These are phyloP conservation scores for Pythium volutum DNA, from an alignment of 352 stramenopile species.

Conservation along the genomic window DNA sequence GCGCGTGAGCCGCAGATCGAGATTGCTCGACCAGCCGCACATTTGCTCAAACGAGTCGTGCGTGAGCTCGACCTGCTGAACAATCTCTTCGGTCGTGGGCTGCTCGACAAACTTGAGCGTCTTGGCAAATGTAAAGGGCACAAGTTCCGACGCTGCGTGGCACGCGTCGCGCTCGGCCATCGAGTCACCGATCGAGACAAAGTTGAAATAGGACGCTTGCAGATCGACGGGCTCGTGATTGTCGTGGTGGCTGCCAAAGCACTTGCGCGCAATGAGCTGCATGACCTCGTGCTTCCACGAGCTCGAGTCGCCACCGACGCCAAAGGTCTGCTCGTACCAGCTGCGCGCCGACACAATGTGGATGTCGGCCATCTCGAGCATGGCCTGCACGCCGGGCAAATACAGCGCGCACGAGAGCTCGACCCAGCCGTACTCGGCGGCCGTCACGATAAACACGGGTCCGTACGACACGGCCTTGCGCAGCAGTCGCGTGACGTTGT, in stretches of 20 bases:
- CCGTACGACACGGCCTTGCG: constrained; percentile 74
- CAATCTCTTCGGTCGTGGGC: constrained; percentile 71
- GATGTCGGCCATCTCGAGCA: constrained; percentile 73
- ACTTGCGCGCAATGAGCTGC: constrained; percentile 84
- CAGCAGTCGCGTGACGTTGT: constrained; percentile 61
- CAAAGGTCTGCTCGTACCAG: constrained; percentile 87
- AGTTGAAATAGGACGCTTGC: constrained; percentile 63
- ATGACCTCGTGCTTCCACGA: constrained; percentile 86
- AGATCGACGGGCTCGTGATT: background rate
- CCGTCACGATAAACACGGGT: constrained; percentile 84
- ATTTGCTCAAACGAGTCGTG: constrained; percentile 87
- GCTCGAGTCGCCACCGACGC: constrained; percentile 68
- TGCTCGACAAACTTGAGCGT: constrained; percentile 87
- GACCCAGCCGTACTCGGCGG: constrained; percentile 80
- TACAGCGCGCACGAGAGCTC: constrained; percentile 81
- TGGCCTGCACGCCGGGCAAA: constrained; percentile 54
- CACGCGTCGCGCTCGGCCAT: constrained; percentile 86
- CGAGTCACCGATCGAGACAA: constrained; percentile 82
- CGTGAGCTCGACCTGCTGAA: constrained; percentile 82
- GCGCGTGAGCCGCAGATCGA: constrained; percentile 75
- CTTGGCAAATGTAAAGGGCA: constrained; percentile 76
- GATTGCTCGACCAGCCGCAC: constrained; percentile 67
- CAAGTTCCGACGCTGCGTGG: constrained; percentile 58
- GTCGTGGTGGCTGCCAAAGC: constrained; percentile 38
- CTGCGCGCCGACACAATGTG: constrained; percentile 83